Conservation (phyloP, 140 eudicot genomes). For the Flaveria floridana region DNA sequence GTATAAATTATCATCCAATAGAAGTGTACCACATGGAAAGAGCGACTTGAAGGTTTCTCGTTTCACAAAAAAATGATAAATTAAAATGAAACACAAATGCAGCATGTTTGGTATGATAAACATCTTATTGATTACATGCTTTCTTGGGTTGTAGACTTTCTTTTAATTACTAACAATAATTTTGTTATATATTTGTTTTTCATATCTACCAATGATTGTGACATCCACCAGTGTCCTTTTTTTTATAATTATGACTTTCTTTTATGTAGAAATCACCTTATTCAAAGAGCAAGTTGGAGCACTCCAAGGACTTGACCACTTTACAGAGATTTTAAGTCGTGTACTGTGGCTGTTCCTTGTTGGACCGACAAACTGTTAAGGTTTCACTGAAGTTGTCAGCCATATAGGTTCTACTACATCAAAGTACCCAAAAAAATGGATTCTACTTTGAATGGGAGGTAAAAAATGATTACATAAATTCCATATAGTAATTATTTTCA, state of each 20-base stretch:
- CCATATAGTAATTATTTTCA: not conserved
- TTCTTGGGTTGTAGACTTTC: slow-evolving; percentile 19
- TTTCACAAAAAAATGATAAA: too few species aligned
- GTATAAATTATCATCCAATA: slow-evolving; percentile 63
- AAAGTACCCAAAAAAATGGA: slow-evolving; percentile 77
- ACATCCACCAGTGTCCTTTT: slow-evolving; percentile 3
- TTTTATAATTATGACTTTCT: not conserved
- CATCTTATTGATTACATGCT: too few species aligned
- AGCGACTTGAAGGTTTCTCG: too few species aligned
- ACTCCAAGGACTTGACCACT: too few species aligned
- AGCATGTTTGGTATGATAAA: too few species aligned
- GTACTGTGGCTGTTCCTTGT: too few species aligned
- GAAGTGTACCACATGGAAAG: slow-evolving; percentile 86
- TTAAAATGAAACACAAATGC: too few species aligned
- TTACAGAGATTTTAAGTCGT: too few species aligned
- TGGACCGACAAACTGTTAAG: slow-evolving; percentile 78
- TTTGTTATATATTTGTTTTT: not conserved
- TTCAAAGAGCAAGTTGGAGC: slow-evolving; percentile 48
- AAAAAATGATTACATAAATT: not conserved
- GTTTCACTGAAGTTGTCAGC: slow-evolving; percentile 72
- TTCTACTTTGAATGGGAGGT: slow-evolving; percentile 91
- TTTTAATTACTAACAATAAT: not conserved
- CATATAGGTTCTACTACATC: slow-evolving; percentile 78
- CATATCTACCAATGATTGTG: not conserved
- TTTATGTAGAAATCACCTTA: slow-evolving; percentile 61